Evolutionary conservation across 345 rosid genomes (phyloP).

Genomic region (Camelina sativa): DNA sequence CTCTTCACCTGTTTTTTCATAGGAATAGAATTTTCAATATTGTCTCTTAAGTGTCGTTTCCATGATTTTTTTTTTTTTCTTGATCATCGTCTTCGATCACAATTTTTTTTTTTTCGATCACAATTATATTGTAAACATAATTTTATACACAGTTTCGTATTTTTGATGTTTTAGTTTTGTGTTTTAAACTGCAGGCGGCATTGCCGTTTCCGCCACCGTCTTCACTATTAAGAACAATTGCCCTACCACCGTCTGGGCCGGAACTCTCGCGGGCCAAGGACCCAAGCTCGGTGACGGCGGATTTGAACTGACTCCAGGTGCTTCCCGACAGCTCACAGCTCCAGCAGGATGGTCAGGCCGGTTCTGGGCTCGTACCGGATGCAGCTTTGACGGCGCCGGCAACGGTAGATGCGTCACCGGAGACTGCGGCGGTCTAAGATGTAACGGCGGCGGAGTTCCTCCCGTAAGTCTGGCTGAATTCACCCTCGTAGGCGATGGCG

Average conservation of each 20-base stretch:
- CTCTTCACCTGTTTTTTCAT: background rate
- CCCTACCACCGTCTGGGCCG: constrained; percentile 75
- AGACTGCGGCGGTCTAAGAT: constrained; percentile 73
- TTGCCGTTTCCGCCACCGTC: constrained; percentile 52
- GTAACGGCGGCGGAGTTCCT: constrained; percentile 69
- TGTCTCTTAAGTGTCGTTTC: background rate
- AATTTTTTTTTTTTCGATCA: background rate
- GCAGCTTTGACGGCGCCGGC: constrained; percentile 66
- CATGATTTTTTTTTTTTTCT: background rate
- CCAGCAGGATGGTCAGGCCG: constrained; percentile 85
- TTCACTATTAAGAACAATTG: constrained; percentile 72
- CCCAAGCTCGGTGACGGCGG: constrained; percentile 66
- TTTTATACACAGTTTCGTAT: background rate
- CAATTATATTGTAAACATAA: background rate
- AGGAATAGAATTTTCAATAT: background rate
- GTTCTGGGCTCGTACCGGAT: constrained; percentile 82
- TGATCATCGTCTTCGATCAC: background rate
- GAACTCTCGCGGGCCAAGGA: constrained; percentile 61
- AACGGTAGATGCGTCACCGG: constrained; percentile 69
- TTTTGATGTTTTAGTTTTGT: background rate
- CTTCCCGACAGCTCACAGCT: constrained; percentile 52
- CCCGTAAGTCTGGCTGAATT: constrained; percentile 72
- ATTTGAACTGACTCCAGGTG: constrained; percentile 52
- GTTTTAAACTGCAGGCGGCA: constrained; percentile 6
- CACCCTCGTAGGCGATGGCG: constrained; percentile 50